Conservation (phyloP, 495 filamentous ascomycete genomes). For the Penicillium paradoxum region DNA sequence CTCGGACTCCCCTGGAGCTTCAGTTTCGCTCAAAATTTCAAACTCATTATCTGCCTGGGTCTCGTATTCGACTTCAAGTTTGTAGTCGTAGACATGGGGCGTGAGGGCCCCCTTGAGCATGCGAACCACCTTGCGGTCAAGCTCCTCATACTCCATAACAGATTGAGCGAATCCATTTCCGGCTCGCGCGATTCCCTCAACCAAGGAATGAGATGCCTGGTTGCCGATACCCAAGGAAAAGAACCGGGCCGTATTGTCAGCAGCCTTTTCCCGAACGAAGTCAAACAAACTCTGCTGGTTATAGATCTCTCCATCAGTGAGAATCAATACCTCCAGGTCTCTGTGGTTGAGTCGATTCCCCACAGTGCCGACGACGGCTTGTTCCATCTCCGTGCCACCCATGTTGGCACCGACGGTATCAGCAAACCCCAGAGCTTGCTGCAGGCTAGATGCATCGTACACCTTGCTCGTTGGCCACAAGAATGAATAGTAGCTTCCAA, state of each 20-base stretch:
- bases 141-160: conserved; percentile 52
- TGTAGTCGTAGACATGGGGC: conserved; percentile 56
- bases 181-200: conserved; percentile 62
- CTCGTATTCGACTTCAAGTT: conserved; percentile 55
- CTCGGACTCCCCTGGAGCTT: conserved; percentile 16
- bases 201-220: conserved; percentile 55
- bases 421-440: conserved; percentile 47
- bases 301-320: conserved; percentile 72
- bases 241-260: conserved; percentile 50
- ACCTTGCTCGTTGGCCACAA: conserved; percentile 55
- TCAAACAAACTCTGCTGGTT: conserved; percentile 49
- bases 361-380: conserved; percentile 49
- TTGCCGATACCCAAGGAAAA: conserved; percentile 64
- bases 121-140: conserved; percentile 59
- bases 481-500: conserved; percentile 49
- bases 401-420: conserved; percentile 45
- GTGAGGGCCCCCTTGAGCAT: conserved; percentile 66
- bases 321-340: conserved; percentile 58
- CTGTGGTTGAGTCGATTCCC: conserved; percentile 46
- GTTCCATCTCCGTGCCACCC: conserved; percentile 66
- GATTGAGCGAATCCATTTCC: conserved; percentile 64
- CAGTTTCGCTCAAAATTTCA: conserved; percentile 50
- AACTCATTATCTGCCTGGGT: conserved; percentile 46
- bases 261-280: conserved; percentile 38
- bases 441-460: conserved; percentile 49